These are phyloP conservation scores for Emericellopsis atlantica DNA, from an alignment of 2,329 filamentous ascomycete species.

Conservation along the genomic window DNA sequence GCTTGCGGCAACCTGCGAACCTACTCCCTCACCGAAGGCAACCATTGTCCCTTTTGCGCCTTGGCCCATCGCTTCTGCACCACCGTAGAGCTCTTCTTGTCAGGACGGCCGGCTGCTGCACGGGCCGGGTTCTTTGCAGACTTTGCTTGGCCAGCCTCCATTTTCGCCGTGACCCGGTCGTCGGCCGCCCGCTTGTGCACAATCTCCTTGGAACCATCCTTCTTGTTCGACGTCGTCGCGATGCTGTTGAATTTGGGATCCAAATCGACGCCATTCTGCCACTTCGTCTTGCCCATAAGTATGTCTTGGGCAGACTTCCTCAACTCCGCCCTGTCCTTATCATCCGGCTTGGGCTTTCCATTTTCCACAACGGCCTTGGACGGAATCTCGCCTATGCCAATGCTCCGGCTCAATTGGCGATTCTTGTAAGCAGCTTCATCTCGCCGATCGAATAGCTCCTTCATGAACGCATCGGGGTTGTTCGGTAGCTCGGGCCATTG, in stretches of 20 bases:
- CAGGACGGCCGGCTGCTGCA: too few relatives aligned
- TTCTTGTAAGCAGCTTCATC: slow-evolving; percentile 34
- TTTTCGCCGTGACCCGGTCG: too few relatives aligned
- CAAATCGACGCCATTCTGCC: slow-evolving; percentile 36
- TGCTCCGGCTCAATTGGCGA: slow-evolving; percentile 24
- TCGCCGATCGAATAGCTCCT: slow-evolving; percentile 41
- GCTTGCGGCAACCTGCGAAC: too few relatives aligned
- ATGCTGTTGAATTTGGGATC: slow-evolving; percentile 33
- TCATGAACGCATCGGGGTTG: slow-evolving; percentile 52
- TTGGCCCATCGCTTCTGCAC: too few relatives aligned
- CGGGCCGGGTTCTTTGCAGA: too few relatives aligned
- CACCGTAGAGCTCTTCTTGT: too few relatives aligned
- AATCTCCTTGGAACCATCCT: slow-evolving; percentile 1
- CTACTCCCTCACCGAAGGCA: too few relatives aligned
- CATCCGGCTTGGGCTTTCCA: slow-evolving; percentile 26
- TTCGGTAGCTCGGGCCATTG: slow-evolving; percentile 66
- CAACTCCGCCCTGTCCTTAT: slow-evolving; percentile 40
- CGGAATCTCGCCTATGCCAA: slow-evolving; percentile 20
- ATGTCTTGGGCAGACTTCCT: slow-evolving; percentile 53
- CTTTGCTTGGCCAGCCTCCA: too few relatives aligned
- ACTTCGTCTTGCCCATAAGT: slow-evolving; percentile 45
- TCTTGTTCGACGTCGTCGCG: slow-evolving; percentile 11
- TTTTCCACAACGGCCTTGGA: slow-evolving; percentile 17
- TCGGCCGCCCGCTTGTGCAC: too few relatives aligned
- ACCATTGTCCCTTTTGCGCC: too few relatives aligned